Percentiles rank a stretch among this genome's conserved stretches.
Evolutionary conservation across 2,329 filamentous ascomycete species (phyloP).

Genomic region (Ophiocordyceps unilateralis): DNA sequence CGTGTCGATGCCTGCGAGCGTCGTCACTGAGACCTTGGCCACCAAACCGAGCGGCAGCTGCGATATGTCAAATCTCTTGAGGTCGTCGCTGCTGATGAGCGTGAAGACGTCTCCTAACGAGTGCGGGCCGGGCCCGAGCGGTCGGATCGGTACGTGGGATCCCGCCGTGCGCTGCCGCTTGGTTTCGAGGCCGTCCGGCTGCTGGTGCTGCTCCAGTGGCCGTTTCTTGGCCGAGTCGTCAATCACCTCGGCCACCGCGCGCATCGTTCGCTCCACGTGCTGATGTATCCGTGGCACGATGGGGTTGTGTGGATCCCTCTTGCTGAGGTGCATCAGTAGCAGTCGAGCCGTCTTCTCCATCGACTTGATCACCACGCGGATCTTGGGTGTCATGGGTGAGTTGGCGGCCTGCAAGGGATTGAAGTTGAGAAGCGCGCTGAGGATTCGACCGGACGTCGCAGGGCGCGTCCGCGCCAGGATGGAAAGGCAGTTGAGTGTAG

Average conservation of each 20-base stretch:
- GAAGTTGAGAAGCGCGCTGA: slow-evolving; percentile 75
- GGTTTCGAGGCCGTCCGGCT: slow-evolving; percentile 56
- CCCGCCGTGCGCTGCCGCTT: slow-evolving; percentile 59
- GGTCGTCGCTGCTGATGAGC: slow-evolving; percentile 52
- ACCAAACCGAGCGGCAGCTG: slow-evolving; percentile 60
- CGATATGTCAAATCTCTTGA: slow-evolving; percentile 70
- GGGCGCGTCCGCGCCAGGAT: slow-evolving; percentile 69
- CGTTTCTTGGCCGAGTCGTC: slow-evolving; percentile 70
- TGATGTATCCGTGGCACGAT: slow-evolving; percentile 67
- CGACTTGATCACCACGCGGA: slow-evolving; percentile 71
- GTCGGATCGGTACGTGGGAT: slow-evolving; percentile 38
- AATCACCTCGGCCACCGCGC: slow-evolving; percentile 59
- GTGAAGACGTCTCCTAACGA: slow-evolving; percentile 76
- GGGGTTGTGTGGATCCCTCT: slow-evolving; percentile 71
- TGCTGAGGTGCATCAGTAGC: slow-evolving; percentile 66
- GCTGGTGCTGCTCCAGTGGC: slow-evolving; percentile 47
- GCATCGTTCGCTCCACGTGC: slow-evolving; percentile 67
- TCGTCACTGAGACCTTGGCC: slow-evolving; percentile 63
- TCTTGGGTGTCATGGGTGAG: slow-evolving; percentile 58
- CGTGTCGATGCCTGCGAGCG: slow-evolving; percentile 56
- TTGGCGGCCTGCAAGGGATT: slow-evolving; percentile 74
- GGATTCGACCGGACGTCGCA: slow-evolving; percentile 65
- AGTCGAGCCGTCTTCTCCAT: slow-evolving; percentile 88
- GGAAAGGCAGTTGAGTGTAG: slow-evolving; percentile 76
- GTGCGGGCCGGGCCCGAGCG: slow-evolving; percentile 57